Percentiles rank a stretch among this genome's conserved stretches.
phyloP scores from a whole-genome alignment of 2,329 filamentous ascomycete species.

The Ceratocystis lukuohia region DNA sequence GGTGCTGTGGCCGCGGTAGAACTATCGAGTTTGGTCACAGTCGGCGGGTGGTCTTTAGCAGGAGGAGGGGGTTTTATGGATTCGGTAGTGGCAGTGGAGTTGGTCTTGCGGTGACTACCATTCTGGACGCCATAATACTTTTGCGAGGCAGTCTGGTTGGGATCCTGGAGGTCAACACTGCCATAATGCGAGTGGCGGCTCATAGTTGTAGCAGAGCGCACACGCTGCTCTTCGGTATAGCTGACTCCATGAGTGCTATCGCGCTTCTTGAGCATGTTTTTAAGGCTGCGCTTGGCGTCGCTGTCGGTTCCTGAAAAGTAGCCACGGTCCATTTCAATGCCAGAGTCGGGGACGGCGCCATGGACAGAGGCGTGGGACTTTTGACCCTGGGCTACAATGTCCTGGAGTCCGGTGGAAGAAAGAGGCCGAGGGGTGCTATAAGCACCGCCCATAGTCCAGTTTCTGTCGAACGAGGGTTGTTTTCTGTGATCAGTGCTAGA shows the following conservation, averaged over 20 bases:
- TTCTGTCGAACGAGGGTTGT: constrained; percentile 55
- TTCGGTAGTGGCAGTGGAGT: constrained; percentile 45
- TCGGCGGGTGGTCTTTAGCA: constrained; percentile 43
- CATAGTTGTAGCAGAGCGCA: constrained; percentile 50
- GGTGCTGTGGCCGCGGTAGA: constrained; percentile 27
- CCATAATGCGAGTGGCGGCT: constrained; percentile 65
- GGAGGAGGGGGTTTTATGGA: constrained; percentile 38
- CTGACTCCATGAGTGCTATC: constrained; percentile 41
- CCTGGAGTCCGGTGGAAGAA: constrained; percentile 40
- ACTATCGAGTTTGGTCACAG: constrained; percentile 48
- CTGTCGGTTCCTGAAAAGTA: constrained; percentile 87
- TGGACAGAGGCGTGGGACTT: constrained; percentile 23
- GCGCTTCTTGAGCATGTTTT: constrained; percentile 67
- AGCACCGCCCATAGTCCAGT: constrained; percentile 52
- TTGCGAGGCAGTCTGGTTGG: constrained; percentile 45
- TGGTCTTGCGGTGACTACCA: constrained; percentile 41
- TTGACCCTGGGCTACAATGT: constrained; percentile 24
- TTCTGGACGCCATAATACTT: constrained; percentile 51
- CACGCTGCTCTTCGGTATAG: constrained; percentile 59
- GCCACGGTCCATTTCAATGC: constrained; percentile 62
- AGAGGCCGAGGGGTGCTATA: constrained; percentile 30
- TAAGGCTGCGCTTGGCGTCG: constrained; percentile 48
- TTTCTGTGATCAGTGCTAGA: constrained; percentile 39
- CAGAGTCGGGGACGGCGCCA: constrained; percentile 33
- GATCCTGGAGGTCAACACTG: constrained; percentile 58